Conservation (phyloP, 257 asterid species). For the Solanum tarijense region DNA sequence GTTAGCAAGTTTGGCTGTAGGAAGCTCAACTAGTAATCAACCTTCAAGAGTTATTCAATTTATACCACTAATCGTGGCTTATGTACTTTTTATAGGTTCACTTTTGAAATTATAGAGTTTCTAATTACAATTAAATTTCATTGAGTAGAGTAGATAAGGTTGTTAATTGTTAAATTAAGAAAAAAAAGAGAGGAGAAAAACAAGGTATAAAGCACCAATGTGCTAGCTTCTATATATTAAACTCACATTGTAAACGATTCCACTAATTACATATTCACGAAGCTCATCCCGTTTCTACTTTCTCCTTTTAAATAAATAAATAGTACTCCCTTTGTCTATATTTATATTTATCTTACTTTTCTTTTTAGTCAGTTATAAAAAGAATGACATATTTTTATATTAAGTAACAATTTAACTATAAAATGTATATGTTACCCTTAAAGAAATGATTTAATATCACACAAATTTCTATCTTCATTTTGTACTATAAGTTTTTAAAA, state of each 20-base stretch:
- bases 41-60: neutral
- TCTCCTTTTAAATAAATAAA: neutral
- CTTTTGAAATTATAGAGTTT: conserved; percentile 6
- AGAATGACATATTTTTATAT: too few species aligned
- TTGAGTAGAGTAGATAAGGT: neutral
- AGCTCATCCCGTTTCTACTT: neutral
- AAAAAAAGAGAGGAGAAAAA: neutral
- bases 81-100: conserved; percentile 15
- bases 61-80: conserved; percentile 7
- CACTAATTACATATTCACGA: neutral
- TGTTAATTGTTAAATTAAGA: neutral
- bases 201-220: neutral
- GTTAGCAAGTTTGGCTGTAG: conserved; percentile 69
- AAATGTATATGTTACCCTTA: too few species aligned
- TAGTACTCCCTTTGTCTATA: too few species aligned
- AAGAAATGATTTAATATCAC: too few species aligned
- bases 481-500: too few species aligned
- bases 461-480: too few species aligned
- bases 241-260: neutral
- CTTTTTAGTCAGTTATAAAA: too few species aligned
- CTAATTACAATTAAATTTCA: neutral
- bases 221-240: neutral
- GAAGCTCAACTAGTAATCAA: conserved; percentile 21
- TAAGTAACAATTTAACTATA: too few species aligned
- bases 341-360: too few species aligned